Evolutionary conservation across 1,139 yeast genomes (phyloP), one percentile per base, ranked within the genome.

Genomic region (Meyerozyma sp.): DNA sequence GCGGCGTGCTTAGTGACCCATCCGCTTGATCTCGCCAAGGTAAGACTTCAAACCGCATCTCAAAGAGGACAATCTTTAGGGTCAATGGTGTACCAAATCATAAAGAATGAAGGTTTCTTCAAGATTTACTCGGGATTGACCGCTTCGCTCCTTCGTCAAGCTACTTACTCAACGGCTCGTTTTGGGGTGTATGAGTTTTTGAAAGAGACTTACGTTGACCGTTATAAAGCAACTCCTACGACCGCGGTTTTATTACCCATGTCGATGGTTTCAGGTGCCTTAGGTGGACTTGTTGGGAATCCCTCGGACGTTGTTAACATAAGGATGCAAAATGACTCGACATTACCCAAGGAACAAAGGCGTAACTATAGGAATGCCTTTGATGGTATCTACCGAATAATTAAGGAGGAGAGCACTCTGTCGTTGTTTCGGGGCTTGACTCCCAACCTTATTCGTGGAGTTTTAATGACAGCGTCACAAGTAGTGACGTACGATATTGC

Each of bases 381-480:
- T 40, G 91, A 88, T 59, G 96, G 96, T 7, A 64, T 88, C 32
- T 56, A 63, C 44, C 73, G 83, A 50, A 81, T 89, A 42, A 54
- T 68, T n/a, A 68, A 62, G 39, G 79, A 81, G 38, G 96, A 89
- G 60, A 83, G 85, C 11, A 54, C 73, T 2, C 45, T 56, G n/a
- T 70, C 89, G 2, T 66, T 86, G 47, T 82, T 84, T 57, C 73
- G 93, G 49, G 96, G 96, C 1, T 68, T 86, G 49, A 75, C 75
- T 23, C 95, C 96, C 21, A 89, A 89, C 58, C 73, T 87, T 54
- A 75, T 82, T 3, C 75, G 96, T 57, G 96, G 95, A 18, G 79
- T 87, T 8, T 70, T 89, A 46, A 89, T 89, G 96, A 89, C 96
- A 0, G 91, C 95, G 1, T 83, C 94, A 2, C 96, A 89, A 61